phyloP scores from a whole-genome alignment of 2,329 filamentous ascomycete genomes.

The Arthrobotrys musiformis region DNA sequence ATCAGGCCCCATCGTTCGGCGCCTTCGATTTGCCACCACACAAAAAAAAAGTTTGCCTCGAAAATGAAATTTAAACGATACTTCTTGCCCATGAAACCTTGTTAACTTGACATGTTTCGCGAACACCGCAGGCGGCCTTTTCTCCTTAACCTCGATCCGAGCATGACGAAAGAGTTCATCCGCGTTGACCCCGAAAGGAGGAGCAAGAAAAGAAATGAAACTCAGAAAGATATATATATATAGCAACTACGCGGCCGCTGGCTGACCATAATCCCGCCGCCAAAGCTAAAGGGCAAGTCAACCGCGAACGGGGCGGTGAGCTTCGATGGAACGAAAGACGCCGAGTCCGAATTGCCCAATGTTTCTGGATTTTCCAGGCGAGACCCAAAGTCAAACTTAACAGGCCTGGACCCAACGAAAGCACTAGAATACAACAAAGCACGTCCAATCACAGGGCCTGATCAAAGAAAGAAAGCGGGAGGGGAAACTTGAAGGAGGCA shows the following conservation, averaged over 20 bases:
- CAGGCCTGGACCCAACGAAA: conserved; percentile 13
- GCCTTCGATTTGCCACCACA: neutral
- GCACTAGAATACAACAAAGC: neutral
- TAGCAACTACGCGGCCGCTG: conserved; percentile 9
- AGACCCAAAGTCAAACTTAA: conserved; percentile 18
- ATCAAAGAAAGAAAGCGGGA: too few relatives aligned
- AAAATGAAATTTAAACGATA: neutral
- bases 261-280: neutral
- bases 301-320: neutral
- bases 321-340: neutral
- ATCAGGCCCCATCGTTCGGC: conserved; percentile 1
- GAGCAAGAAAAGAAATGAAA: neutral
- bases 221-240: conserved; percentile 5
- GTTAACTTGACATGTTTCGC: neutral
- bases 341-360: neutral
- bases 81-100: neutral
- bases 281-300: neutral
- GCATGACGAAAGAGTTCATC: neutral
- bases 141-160: neutral
- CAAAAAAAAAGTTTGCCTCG: neutral
- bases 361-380: conserved; percentile 25
- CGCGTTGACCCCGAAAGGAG: conserved; percentile 6
- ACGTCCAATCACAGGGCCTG: neutral
- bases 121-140: conserved; percentile 1
- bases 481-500: neutral